These are phyloP conservation scores for Penicillium turbatum DNA, from an alignment of 495 filamentous ascomycete genomes.

Conservation along the genomic window DNA sequence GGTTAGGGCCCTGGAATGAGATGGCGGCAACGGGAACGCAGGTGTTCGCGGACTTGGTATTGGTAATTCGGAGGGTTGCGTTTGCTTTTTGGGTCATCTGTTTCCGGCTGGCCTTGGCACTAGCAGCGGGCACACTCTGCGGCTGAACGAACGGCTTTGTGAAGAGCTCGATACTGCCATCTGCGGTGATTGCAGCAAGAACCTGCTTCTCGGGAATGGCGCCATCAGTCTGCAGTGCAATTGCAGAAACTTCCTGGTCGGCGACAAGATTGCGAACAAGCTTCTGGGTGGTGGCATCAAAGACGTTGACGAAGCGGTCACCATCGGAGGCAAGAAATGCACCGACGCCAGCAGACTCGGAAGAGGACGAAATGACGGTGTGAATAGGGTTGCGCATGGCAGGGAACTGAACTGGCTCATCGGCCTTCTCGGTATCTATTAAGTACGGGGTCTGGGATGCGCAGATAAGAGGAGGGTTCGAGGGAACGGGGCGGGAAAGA, in stretches of 20 bases:
- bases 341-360: constrained; percentile 29
- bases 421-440: constrained; percentile 43
- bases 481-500: constrained; percentile 40
- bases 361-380: constrained; percentile 42
- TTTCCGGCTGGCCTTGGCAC: constrained; percentile 44
- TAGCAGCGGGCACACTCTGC: constrained; percentile 26
- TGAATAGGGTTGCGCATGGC: constrained; percentile 53
- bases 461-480: constrained; percentile 46
- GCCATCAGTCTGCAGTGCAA: constrained; percentile 28
- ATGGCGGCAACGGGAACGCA: constrained; percentile 45
- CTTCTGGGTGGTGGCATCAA: constrained; percentile 40
- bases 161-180: constrained; percentile 56
- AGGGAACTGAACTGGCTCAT: constrained; percentile 42
- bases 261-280: constrained; percentile 50
- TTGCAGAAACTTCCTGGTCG: constrained; percentile 46
- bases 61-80: constrained; percentile 45
- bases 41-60: constrained; percentile 41
- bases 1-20: constrained; percentile 45
- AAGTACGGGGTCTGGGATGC: constrained; percentile 54
- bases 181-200: constrained; percentile 49
- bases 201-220: constrained; percentile 35
- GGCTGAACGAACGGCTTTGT: constrained; percentile 48
- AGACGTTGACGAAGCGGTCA: constrained; percentile 55
- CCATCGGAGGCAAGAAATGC: constrained; percentile 47
- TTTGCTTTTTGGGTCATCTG: constrained; percentile 49